Base-by-base conservation (phyloP, 495 filamentous ascomycete species). In the Beverwykella pulmonaria region DNA sequence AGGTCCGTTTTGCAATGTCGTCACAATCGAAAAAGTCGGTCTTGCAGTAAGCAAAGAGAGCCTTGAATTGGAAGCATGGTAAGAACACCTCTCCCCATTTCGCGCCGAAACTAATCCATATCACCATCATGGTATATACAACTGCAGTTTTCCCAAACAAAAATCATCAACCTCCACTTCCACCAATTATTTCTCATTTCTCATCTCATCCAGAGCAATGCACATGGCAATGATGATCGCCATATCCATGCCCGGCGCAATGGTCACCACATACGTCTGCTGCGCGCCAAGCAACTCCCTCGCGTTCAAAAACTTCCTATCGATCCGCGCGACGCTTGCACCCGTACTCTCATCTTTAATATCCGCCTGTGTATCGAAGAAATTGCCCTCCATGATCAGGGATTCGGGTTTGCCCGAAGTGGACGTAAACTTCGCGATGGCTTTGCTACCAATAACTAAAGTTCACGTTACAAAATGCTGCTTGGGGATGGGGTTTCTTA, bases 181-280 rank as follows among this genome's bases (percentile, higher is more conserved):
- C 30, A 34, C 52, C n/a, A 22, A 34, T 61, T 61, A 63, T 20
- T 48, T 47, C 25, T 66, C 56, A 52, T 66, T 66, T 20, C 83
- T 82, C 79, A 82, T 85, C 78, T 88, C 84, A 53, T 88, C 86
- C 59, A 88, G 77, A 54, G 81, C 83, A 49, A 88, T 84, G 66
- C 82, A 86, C 73, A 88, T 78, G 1, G 85, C 85, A 1, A 79
- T 83, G 41, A 89, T 79, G 27, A 89, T 64, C 3, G 84, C 80
- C 68, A 85, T 77, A 59, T 89, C 86, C 1, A 85, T 84, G 6
- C 81, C 81, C 0, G 85, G 83, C 5, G 87, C 87, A n/a, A 87
- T 77, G 9, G 78, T 76, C 17, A 88, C 78, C 1, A 75, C 80
- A 59, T 89, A 89, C 9, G 83, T 87, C 73, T 88, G 83, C 72